Evolutionary conservation across 306 rosid species (phyloP).

Genomic region (Quercus aquifolioides): DNA sequence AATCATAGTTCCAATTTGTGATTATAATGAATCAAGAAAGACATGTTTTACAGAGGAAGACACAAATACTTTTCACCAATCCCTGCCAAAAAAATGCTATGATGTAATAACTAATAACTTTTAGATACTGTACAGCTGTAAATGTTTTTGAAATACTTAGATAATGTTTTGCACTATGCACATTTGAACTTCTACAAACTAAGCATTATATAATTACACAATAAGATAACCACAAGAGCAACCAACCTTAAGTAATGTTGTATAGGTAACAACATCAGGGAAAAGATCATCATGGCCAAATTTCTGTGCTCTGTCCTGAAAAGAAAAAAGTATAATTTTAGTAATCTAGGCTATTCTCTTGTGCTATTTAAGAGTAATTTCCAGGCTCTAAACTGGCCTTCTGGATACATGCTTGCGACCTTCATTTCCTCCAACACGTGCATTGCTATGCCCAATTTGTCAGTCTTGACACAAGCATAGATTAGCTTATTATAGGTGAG

Average conservation of each 20-base stretch:
- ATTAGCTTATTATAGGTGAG: conserved; percentile 79
- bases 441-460: conserved; percentile 60
- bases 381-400: conserved; percentile 50
- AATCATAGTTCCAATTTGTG: background rate
- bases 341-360: conserved; percentile 18
- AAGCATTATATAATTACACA: background rate
- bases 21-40: background rate
- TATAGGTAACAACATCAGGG: conserved; percentile 78
- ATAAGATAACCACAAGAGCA: conserved; percentile 6
- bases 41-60: background rate
- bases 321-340: conserved; percentile 15
- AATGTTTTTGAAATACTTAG: background rate
- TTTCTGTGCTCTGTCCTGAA: conserved; percentile 51
- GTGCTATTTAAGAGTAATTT: conserved; percentile 4
- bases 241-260: conserved; percentile 68
- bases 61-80: background rate
- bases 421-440: conserved; percentile 74
- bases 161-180: background rate
- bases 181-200: too few relatives aligned
- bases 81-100: background rate
- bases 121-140: background rate
- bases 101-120: background rate
- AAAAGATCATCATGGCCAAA: conserved; percentile 35
- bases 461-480: conserved; percentile 61
- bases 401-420: conserved; percentile 50